These are phyloP conservation scores for Albugo candida DNA, from an alignment of 352 stramenopile genomes.

Conservation along the genomic window DNA sequence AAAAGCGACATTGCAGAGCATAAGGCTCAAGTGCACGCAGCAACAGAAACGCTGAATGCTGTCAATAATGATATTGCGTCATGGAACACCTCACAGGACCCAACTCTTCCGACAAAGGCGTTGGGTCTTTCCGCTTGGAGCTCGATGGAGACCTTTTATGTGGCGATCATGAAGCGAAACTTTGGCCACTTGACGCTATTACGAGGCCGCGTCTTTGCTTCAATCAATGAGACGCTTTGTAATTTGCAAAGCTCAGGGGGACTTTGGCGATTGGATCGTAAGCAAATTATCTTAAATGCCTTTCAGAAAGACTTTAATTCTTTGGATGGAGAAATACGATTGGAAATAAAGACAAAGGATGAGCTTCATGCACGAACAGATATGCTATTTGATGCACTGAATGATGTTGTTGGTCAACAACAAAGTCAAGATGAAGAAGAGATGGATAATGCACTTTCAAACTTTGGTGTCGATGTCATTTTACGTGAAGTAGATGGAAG, in stretches of 20 bases:
- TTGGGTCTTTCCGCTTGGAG: slow-evolving; percentile 17
- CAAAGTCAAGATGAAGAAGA: slow-evolving; percentile 21
- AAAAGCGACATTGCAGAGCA: no score
- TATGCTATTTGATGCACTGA: slow-evolving; percentile 45
- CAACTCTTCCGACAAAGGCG: no score
- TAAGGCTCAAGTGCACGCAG: no score
- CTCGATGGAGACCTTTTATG: slow-evolving; percentile 33
- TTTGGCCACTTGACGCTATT: slow-evolving; percentile 21
- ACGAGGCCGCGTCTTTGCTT: slow-evolving; percentile 12
- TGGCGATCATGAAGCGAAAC: slow-evolving; percentile 20
- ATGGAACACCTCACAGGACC: no score
- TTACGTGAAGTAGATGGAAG: slow-evolving; percentile 35
- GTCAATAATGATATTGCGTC: not conserved
- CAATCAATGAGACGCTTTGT: slow-evolving; percentile 14
- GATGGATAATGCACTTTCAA: slow-evolving; percentile 18
- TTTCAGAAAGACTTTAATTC: slow-evolving; percentile 65
- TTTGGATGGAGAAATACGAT: slow-evolving; percentile 69
- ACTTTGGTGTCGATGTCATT: slow-evolving; percentile 24
- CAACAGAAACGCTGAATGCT: slow-evolving; percentile 6
- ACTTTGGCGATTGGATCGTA: slow-evolving; percentile 34
- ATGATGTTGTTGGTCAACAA: slow-evolving; percentile 22
- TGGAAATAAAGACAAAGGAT: slow-evolving; percentile 53
- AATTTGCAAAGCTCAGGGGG: slow-evolving; percentile 20
- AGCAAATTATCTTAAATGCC: slow-evolving; percentile 34
- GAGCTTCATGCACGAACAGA: slow-evolving; percentile 63